Evolutionary conservation across 2,329 filamentous ascomycete species (phyloP).

Genomic region (Colletotrichum australisinense): DNA sequence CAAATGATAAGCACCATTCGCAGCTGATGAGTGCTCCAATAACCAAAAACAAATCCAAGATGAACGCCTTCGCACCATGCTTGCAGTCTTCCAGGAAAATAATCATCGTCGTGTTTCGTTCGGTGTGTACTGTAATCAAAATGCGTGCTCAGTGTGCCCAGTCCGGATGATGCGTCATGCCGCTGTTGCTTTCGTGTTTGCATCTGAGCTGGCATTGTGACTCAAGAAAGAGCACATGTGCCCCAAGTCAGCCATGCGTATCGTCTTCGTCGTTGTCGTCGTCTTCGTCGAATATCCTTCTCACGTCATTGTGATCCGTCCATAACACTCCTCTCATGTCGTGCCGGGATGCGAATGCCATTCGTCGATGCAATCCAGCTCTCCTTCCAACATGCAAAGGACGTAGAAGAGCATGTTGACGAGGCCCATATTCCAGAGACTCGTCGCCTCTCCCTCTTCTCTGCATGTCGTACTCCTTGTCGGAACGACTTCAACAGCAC

Average conservation of each 20-base stretch:
- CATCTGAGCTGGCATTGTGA: too few relatives aligned
- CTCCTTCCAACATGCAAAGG: not conserved
- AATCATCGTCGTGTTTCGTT: slow-evolving; percentile 7
- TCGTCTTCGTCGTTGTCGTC: not conserved
- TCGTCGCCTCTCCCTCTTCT: not conserved
- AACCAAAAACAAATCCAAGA: not conserved
- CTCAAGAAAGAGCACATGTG: too few relatives aligned
- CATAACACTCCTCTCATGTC: not conserved
- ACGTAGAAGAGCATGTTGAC: not conserved
- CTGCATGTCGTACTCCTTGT: too few relatives aligned
- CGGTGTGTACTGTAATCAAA: too few relatives aligned
- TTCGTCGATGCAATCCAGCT: too few relatives aligned
- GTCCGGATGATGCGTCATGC: too few relatives aligned
- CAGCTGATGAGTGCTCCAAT: not conserved
- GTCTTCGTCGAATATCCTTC: not conserved
- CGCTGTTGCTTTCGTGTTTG: too few relatives aligned
- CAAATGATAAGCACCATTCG: not conserved
- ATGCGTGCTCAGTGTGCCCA: not conserved
- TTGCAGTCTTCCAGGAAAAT: not conserved
- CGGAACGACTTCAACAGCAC: slow-evolving; percentile 40
- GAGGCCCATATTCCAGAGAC: not conserved
- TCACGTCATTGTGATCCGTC: not conserved
- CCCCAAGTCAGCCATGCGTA: too few relatives aligned
- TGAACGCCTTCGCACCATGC: slow-evolving; percentile 2
- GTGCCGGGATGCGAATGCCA: not conserved